phyloP scores from a whole-genome alignment of 2,329 filamentous ascomycete species.

The Nothomitra cinnamomea region DNA sequence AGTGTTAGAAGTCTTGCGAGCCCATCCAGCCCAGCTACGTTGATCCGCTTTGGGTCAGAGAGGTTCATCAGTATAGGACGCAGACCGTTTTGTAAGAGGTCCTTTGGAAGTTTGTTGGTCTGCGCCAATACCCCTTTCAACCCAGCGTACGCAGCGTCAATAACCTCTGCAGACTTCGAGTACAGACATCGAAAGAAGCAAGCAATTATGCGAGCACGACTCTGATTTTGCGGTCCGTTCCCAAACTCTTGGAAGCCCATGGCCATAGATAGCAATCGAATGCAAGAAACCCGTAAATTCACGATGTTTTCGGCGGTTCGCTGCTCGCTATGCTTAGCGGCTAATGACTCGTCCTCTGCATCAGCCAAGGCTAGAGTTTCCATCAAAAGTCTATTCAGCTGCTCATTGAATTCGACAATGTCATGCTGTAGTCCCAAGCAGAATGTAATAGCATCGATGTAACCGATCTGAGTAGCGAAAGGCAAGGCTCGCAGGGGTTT shows the following conservation, averaged over 20 bases:
- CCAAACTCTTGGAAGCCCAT: slow-evolving; percentile 88
- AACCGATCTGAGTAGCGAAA: slow-evolving; percentile 90
- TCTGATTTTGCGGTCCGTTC: slow-evolving; percentile 50
- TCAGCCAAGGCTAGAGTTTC: slow-evolving; percentile 89
- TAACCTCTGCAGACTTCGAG: slow-evolving; percentile 78
- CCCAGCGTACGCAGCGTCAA: slow-evolving; percentile 83
- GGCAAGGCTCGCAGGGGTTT: slow-evolving; percentile 87
- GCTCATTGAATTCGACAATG: slow-evolving; percentile 82
- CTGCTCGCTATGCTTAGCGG: slow-evolving; percentile 84
- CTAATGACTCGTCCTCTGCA: slow-evolving; percentile 81
- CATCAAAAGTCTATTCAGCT: slow-evolving; percentile 75
- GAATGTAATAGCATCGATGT: slow-evolving; percentile 94
- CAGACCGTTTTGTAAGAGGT: slow-evolving; percentile 82
- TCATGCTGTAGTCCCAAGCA: slow-evolving; percentile 78
- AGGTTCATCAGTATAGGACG: slow-evolving; percentile 92
- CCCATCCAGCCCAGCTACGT: slow-evolving; percentile 77
- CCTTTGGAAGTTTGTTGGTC: slow-evolving; percentile 84
- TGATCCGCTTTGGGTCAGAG: slow-evolving; percentile 81
- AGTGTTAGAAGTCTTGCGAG: slow-evolving; percentile 77
- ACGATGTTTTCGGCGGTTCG: slow-evolving; percentile 92
- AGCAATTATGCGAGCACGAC: slow-evolving; percentile 55
- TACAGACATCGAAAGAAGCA: slow-evolving; percentile 98
- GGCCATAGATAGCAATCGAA: slow-evolving; percentile 80
- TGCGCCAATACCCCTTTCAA: slow-evolving; percentile 75
- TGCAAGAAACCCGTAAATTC: slow-evolving; percentile 78